Percentiles rank a stretch among this genome's conserved stretches.
Conservation (phyloP, 2,329 filamentous ascomycete species). For the Parafenestella ontariensis region DNA sequence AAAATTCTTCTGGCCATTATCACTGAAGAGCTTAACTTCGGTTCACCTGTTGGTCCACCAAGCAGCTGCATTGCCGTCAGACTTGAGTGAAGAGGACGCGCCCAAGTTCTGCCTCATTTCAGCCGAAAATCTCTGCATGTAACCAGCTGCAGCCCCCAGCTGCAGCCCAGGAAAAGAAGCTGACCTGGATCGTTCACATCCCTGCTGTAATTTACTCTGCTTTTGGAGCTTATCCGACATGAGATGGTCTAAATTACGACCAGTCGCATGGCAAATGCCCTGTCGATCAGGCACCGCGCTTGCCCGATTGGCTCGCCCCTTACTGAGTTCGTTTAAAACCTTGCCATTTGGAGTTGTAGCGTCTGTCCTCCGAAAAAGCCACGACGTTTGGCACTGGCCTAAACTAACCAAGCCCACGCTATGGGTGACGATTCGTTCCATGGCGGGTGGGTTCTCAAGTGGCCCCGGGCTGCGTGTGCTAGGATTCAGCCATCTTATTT, state of each 20-base stretch:
- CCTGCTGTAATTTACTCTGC: conserved; percentile 39
- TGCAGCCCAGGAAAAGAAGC: conserved; percentile 4
- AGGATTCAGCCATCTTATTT: conserved; percentile 45
- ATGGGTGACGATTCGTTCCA: conserved; percentile 45
- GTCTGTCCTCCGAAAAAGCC: conserved; percentile 37
- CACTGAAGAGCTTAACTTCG: conserved; percentile 11
- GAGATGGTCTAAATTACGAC: conserved; percentile 33
- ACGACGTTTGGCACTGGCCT: conserved; percentile 43
- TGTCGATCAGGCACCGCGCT: conserved; percentile 43
- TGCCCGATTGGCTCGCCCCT: conserved; percentile 39
- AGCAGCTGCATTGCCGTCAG: conserved; percentile 3
- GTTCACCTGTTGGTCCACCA: conserved; percentile 9
- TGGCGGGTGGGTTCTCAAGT: conserved; percentile 35
- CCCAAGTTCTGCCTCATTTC: conserved; percentile 18
- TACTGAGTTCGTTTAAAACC: conserved; percentile 23
- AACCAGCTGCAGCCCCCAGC: conserved; percentile 10
- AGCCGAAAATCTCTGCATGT: conserved; percentile 33
- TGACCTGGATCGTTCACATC: conserved; percentile 26
- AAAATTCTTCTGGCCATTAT: conserved; percentile 1
- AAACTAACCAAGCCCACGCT: conserved; percentile 40
- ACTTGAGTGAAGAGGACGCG: conserved; percentile 12
- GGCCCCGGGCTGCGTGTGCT: conserved; percentile 36
- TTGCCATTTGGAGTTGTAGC: conserved; percentile 29
- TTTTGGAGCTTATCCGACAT: conserved; percentile 36
- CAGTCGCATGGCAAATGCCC: conserved; percentile 23